These are phyloP conservation scores for Coniochaeta pulveracea DNA, from an alignment of 2,329 filamentous ascomycete species.

Conservation along the genomic window DNA sequence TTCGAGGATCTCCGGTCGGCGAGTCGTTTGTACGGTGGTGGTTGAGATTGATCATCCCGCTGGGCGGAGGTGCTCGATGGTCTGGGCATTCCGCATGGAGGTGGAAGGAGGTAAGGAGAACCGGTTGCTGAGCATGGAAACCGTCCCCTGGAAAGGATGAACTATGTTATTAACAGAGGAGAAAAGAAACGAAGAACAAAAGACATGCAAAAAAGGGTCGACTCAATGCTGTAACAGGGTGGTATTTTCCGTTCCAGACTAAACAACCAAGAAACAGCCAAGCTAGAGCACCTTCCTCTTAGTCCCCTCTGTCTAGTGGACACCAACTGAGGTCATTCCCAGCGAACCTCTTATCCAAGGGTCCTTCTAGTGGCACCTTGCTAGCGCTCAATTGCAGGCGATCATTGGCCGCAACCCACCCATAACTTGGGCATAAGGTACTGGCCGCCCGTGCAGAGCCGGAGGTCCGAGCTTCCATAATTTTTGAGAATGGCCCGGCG, in stretches of 20 bases:
- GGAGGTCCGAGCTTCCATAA: conserved; percentile 1
- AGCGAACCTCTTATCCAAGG: background rate
- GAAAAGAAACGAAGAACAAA: too few relatives aligned
- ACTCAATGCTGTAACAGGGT: too few relatives aligned
- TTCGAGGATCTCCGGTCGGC: background rate
- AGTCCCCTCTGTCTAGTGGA: too few relatives aligned
- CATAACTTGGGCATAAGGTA: background rate
- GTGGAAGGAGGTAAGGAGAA: background rate
- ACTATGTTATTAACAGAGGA: too few relatives aligned
- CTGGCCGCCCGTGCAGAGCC: background rate
- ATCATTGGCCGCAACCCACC: conserved; percentile 3
- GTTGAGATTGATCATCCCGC: background rate
- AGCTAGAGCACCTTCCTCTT: too few relatives aligned
- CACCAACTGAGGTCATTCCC: conserved; percentile 3
- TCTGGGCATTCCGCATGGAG: conserved; percentile 5
- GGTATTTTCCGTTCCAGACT: too few relatives aligned
- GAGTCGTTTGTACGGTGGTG: background rate
- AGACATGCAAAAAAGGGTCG: too few relatives aligned
- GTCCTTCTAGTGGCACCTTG: background rate
- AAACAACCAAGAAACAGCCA: too few relatives aligned
- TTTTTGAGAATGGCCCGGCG: background rate
- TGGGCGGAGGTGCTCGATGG: conserved; percentile 4
- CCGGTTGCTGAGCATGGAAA: too few relatives aligned
- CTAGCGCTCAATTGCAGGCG: conserved; percentile 1
- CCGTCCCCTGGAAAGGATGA: too few relatives aligned